A percentile compares a stretch with the other conserved stretches of the same genome.
phyloP scores from a whole-genome alignment of 169 alveolate species.

The Cystoisospora suis region DNA sequence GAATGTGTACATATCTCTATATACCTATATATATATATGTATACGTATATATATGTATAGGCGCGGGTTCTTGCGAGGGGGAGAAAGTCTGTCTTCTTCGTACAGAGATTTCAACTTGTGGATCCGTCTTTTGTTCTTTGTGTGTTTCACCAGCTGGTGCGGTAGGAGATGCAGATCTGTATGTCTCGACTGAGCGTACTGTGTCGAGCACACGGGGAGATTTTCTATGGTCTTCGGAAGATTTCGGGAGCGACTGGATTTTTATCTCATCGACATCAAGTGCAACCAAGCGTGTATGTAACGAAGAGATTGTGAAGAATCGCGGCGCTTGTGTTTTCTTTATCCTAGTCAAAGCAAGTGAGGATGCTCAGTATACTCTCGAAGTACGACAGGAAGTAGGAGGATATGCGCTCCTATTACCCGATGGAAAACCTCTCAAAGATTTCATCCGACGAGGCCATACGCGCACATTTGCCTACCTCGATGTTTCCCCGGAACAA shows the following conservation, averaged over 20 bases:
- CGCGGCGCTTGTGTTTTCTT: neutral
- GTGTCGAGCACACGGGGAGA: neutral
- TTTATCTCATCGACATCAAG: neutral
- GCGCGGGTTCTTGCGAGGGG: neutral
- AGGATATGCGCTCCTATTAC: neutral
- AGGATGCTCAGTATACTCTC: conserved; percentile 20
- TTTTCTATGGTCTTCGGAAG: neutral
- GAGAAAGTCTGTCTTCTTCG: neutral
- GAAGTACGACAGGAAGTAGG: neutral
- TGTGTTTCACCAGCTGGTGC: conserved; percentile 15
- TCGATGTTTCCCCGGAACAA: neutral
- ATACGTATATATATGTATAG: neutral
- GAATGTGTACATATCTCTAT: neutral
- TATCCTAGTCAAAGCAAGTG: neutral
- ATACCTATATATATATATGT: neutral
- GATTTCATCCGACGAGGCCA: neutral
- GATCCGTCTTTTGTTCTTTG: neutral
- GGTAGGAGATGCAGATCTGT: conserved; percentile 48
- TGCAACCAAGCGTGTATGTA: neutral
- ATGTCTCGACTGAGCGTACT: neutral
- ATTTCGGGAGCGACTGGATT: neutral
- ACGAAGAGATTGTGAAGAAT: neutral
- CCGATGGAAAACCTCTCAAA: neutral
- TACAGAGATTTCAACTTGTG: too few relatives aligned
- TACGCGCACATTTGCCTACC: neutral